Evolutionary conservation across 2,329 filamentous ascomycete species (phyloP), one percentile per base, ranked within the genome.

Genomic region (Clarireedia homoeocarpa): DNA sequence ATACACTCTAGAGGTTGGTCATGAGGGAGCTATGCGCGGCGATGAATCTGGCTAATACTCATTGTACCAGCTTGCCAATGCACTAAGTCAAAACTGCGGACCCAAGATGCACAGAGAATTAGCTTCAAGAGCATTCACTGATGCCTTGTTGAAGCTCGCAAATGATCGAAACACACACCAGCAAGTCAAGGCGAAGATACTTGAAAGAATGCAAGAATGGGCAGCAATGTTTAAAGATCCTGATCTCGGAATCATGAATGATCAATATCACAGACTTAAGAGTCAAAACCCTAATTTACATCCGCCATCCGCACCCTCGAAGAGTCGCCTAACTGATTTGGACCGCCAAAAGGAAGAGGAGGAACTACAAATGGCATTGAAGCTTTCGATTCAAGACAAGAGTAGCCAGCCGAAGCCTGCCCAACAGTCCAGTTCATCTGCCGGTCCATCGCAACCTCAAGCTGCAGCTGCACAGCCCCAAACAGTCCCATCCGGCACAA

Each of bases 201-300:
- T 97, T 58, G 92, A 97, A 77, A 85, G 91, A 63, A 97, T 97
- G 90, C 86, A 88, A 71, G 89, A 92, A 62, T 99, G 94, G 94
- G 85, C 88, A 56, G 89, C 94, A 67, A 95, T 96, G 89, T 97
- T 97, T 71, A 82, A 81, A 59, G 90, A 96, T 69, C 82, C 91
- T 10, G 92, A 96, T 69, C 81, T 99, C 59, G 94, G 94, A 17
- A 95, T 99, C 70, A 99, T 99, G 94, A 88, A 91, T 71, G 89
- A 95, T 68, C 91, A 92, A 58, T 97, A 92, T 72, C 85, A 85
- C 74, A 89, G 87, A 70, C 77, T 97, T 61, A 95, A 96, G 77
- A 76, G 77, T 71, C 74, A 72, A 81, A 92, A 99, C 74, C 94
- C 94, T 3, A 92, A 89, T 62, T 75, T 99, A 53, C 89, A 95